phyloP scores from a whole-genome alignment of 2,329 filamentous ascomycete genomes.

The Botryotinia narcissicola region DNA sequence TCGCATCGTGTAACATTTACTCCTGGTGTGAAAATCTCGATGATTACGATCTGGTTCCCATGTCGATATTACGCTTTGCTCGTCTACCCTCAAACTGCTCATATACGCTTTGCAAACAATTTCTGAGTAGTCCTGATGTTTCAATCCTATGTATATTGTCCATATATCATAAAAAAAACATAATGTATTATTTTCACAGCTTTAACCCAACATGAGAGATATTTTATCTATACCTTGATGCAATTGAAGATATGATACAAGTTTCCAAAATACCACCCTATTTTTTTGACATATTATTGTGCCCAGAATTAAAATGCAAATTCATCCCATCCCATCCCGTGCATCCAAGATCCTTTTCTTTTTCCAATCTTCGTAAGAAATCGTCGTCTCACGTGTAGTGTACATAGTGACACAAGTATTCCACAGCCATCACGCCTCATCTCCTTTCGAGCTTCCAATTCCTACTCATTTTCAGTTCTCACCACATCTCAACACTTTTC shows the following conservation, averaged over 20 bases:
- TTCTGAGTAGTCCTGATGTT: too few species aligned
- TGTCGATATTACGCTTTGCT: too few species aligned
- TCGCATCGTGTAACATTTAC: too few species aligned
- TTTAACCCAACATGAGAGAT: not conserved
- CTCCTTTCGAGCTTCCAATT: not conserved
- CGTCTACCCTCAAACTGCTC: too few species aligned
- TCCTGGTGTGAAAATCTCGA: too few species aligned
- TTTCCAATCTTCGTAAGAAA: not conserved
- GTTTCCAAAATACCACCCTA: not conserved
- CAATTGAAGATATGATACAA: constrained; percentile 6
- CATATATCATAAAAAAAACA: too few species aligned
- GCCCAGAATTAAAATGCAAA: not conserved
- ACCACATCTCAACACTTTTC: not conserved
- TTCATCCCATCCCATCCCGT: not conserved
- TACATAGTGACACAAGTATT: not conserved
- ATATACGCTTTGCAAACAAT: too few species aligned
- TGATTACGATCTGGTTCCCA: too few species aligned
- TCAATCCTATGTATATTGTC: too few species aligned
- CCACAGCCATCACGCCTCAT: not conserved
- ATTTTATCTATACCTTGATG: not conserved
- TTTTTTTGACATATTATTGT: not conserved
- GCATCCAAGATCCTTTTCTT: not conserved
- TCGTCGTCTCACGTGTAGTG: not conserved
- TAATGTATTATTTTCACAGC: too few species aligned
- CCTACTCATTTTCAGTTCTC: not conserved